Percentiles rank a stretch among this genome's conserved stretches.
Conservation (phyloP, 208 protist species). For the Acanthamoeba lenticulata region DNA sequence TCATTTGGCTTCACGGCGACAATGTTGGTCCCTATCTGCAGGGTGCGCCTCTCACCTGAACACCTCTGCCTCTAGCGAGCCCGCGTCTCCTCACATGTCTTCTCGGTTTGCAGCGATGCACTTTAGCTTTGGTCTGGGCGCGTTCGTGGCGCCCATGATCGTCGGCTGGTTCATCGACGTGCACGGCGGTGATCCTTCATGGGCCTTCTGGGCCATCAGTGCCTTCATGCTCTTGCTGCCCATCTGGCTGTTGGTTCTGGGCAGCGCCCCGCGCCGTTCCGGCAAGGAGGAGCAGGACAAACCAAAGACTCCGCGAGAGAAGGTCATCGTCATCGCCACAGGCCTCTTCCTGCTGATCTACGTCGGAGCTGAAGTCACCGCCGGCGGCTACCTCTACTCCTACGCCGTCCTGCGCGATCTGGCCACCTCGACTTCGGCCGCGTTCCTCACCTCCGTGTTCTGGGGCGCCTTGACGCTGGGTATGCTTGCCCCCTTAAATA, state of each 20-base stretch:
- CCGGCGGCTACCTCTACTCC: conserved; percentile 56
- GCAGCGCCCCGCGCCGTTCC: neutral
- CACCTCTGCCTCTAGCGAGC: neutral
- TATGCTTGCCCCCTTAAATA: neutral
- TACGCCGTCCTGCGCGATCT: conserved; percentile 39
- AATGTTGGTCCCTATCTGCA: conserved; percentile 63
- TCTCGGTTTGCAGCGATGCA: conserved; percentile 23
- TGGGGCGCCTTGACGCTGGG: conserved; percentile 64
- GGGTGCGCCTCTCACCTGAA: neutral
- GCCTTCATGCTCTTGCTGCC: neutral
- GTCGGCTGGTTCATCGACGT: conserved; percentile 43
- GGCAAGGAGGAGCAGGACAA: neutral
- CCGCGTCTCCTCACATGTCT: neutral
- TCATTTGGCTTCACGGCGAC: conserved; percentile 65
- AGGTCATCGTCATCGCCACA: neutral
- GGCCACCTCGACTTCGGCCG: conserved; percentile 8
- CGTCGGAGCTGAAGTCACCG: conserved; percentile 62
- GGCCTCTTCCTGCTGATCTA: conserved; percentile 50
- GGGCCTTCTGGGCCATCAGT: conserved; percentile 62
- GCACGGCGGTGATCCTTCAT: conserved; percentile 43
- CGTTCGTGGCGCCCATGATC: conserved; percentile 39
- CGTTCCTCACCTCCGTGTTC: conserved; percentile 48
- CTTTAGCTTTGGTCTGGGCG: conserved; percentile 66
- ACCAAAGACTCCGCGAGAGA: neutral
- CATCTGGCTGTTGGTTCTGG: conserved; percentile 39